These are phyloP conservation scores for Phaeophleospora eucalypticola DNA, from an alignment of 2,329 filamentous ascomycete genomes.

Conservation along the genomic window DNA sequence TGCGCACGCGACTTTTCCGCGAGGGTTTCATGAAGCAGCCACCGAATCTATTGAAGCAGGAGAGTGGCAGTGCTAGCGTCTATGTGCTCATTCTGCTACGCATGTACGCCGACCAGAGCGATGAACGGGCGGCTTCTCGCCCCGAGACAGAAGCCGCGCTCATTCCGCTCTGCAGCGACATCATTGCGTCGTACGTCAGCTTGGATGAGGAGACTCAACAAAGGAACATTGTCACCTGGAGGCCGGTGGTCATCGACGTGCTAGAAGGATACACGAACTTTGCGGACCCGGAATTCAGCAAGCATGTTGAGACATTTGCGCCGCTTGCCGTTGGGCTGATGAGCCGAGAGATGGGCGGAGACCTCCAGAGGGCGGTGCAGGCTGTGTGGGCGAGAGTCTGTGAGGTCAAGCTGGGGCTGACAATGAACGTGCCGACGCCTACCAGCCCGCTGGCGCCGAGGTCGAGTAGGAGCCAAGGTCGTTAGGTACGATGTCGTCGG, in stretches of 20 bases:
- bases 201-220: slow-evolving; percentile 97
- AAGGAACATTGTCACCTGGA: slow-evolving; percentile 93
- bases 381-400: slow-evolving; percentile 76
- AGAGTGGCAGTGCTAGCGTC: slow-evolving; percentile 85
- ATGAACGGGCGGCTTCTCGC: slow-evolving; percentile 74
- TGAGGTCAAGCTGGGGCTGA: slow-evolving; percentile 59
- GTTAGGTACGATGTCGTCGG: too few species aligned
- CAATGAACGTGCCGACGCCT: background rate
- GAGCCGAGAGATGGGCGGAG: slow-evolving; percentile 71
- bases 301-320: slow-evolving; percentile 79
- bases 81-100: slow-evolving; percentile 94
- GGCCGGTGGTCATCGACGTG: slow-evolving; percentile 94
- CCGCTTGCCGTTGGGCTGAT: slow-evolving; percentile 79
- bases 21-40: slow-evolving; percentile 99
- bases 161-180: slow-evolving; percentile 91
- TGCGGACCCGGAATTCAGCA: slow-evolving; percentile 71
- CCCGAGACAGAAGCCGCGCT: slow-evolving; percentile 84
- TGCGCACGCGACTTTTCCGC: slow-evolving; percentile 89
- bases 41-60: slow-evolving; percentile 94
- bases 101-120: slow-evolving; percentile 90
- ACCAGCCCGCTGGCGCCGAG: too few species aligned
- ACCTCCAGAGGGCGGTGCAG: slow-evolving; percentile 74
- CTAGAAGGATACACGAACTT: slow-evolving; percentile 89
- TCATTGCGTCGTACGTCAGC: slow-evolving; percentile 76
- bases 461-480: too few species aligned